Base-by-base conservation (phyloP, 768 basidiomycete species). In the Lentinula sp. region DNA sequence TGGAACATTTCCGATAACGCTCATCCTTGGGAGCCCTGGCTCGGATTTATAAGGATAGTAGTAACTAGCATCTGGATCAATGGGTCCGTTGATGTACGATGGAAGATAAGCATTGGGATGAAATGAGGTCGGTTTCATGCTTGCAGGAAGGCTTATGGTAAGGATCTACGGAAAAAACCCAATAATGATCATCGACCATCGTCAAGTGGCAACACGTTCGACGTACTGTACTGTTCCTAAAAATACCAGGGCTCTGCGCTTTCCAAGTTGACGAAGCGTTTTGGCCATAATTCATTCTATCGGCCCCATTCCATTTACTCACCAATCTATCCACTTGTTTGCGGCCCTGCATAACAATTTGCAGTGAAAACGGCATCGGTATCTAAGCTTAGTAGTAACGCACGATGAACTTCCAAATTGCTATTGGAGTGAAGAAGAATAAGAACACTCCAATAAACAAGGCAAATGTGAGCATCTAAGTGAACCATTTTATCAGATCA, bases 331-430 rank as follows among this genome's bases (percentile, higher is more conserved):
- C 74, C 35, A 79, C 75, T 28, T 75, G 75, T 32, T 65, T 64
- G 60, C 72, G 77, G 52, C 83, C 81, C 81, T 82, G 61, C n/a
- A 28, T 2, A 53, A 53, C 8, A 10, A 60, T 55, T 28, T 45
- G 36, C 18, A 54, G 0, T 41, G 20, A 15, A 20, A 5, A 50
- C 6, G 23, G 9, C 13, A 1, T 23, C 28, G 3, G 28, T 28
- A 23, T 60, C 9, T 15, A 5, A n/a, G 8, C 35, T 0, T 2
- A n/a, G 7, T 36, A 45, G 41, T 35, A n/a, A 75, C 78, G 43
- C 45, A 77, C 74, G 59, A 73, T 62, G 37, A 66, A 73, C 63
- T 85, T 85, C 81, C 82, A 85, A 23, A 77, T 46, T 43, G 74
- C 49, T 45, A 81, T 66, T 6, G 83, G 83, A 3, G 69, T 43